Evolutionary conservation across 208 protist species (phyloP), one percentile per base, ranked within the genome.

Genomic region (Leishmania tarentolae): DNA sequence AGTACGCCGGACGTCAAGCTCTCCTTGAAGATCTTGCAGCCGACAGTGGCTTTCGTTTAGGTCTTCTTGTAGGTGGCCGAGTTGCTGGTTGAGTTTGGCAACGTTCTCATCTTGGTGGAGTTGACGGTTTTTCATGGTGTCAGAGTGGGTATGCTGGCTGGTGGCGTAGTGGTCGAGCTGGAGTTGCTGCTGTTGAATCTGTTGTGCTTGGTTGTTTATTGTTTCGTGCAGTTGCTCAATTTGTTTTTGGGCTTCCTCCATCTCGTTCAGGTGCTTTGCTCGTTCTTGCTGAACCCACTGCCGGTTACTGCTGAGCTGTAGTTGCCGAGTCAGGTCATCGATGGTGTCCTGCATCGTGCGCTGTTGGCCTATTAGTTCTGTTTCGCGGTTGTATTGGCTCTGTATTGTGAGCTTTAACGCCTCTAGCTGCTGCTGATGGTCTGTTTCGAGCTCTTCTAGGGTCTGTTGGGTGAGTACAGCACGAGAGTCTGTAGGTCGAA

Each of bases 391-490:
- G 81, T 84, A 89, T 47, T 90, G 79, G 4, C 88, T 76, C 24
- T 87, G 83, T 63, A 94, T 88, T 15, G 91, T 92, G 28, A 87
- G 72, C 74, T 92, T 92, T 75, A 94, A 83, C 37, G 87, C 91
- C 15, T 88, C 59, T 17, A 94, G 84, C 65, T 94, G 91, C 78
- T 94, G 89, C 28, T 91, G 91, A 69, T 94, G 91, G 68, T 91
- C 86, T 3, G 73, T 72, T 75, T 94, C 89, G 15, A 92, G 76
- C 59, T 92, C 89, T n/a, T 87, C 86, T 24, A 91, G 77, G 19
- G 86, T 90, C 74, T 90, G 83, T 72, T 82, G 80, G 11, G 76
- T 87, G 44, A 92, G 83, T 13, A 72, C 56, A 15, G 74, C 83
- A 37, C 84, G 80, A 4, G 85, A 79, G 56, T 88, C 70, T 3